Percentiles rank a stretch among this genome's conserved stretches.
phyloP scores from a whole-genome alignment of 2,329 filamentous ascomycete genomes.

The Colletotrichum coccodes region DNA sequence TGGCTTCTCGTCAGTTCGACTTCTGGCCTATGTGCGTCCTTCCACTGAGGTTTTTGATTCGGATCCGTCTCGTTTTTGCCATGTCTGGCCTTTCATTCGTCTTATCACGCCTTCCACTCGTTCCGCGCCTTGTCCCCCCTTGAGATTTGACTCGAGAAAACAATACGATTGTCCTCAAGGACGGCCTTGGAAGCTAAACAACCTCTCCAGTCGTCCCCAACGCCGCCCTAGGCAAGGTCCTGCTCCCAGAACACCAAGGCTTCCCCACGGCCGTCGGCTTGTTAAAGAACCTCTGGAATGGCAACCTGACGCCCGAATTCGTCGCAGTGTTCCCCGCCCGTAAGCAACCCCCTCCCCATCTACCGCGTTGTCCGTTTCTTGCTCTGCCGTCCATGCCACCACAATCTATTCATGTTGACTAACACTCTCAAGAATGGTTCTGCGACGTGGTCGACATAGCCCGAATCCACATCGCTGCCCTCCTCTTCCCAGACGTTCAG shows the following conservation, averaged over 20 bases:
- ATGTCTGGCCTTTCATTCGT: too few relatives aligned
- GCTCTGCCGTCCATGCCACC: not conserved
- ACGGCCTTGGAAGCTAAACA: too few relatives aligned
- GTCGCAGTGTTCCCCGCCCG: slow-evolving; percentile 16
- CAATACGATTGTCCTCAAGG: too few relatives aligned
- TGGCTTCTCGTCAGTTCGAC: too few relatives aligned
- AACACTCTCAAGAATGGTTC: slow-evolving; percentile 2
- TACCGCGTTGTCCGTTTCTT: too few relatives aligned
- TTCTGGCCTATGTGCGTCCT: too few relatives aligned
- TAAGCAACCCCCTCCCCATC: not conserved
- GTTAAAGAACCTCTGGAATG: slow-evolving; percentile 35
- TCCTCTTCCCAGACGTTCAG: slow-evolving; percentile 12
- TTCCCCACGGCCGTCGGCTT: slow-evolving; percentile 37
- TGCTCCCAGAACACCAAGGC: slow-evolving; percentile 35
- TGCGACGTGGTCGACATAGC: slow-evolving; percentile 23
- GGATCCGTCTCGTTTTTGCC: too few relatives aligned
- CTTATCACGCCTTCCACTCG: too few relatives aligned
- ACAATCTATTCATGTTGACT: not conserved
- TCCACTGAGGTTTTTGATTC: too few relatives aligned
- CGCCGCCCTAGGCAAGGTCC: slow-evolving; percentile 37
- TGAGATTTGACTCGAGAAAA: too few relatives aligned
- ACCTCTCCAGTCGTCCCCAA: slow-evolving; percentile 38
- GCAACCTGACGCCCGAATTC: slow-evolving; percentile 18
- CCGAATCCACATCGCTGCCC: slow-evolving; percentile 15
- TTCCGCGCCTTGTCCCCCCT: too few relatives aligned